These are phyloP conservation scores for Prunus mongolica DNA, from an alignment of 306 rosid species.

Conservation along the genomic window DNA sequence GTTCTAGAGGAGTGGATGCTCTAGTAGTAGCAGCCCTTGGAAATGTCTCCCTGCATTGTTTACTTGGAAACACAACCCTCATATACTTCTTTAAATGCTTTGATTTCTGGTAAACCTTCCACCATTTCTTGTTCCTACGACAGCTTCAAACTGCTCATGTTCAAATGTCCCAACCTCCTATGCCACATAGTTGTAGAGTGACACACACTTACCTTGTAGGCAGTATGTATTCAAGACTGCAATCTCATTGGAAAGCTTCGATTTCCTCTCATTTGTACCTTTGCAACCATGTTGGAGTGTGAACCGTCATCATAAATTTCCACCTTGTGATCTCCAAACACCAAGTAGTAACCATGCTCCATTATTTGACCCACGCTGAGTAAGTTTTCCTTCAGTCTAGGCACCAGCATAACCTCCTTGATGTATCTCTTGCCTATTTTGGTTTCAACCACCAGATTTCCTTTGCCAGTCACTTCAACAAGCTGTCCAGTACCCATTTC, in stretches of 20 bases:
- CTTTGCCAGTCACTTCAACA: too few species aligned
- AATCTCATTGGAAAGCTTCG: not conserved
- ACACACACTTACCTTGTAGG: not conserved
- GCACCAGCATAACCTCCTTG: not conserved
- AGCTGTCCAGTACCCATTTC: too few species aligned
- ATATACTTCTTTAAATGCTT: not conserved
- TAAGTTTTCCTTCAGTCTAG: fast-evolving
- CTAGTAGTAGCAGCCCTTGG: not conserved
- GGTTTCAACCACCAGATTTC: too few species aligned
- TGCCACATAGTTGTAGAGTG: not conserved
- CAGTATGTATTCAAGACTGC: not conserved
- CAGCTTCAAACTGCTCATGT: not conserved
- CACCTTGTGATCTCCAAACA: not conserved
- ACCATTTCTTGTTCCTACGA: not conserved
- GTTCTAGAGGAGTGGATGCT: too few species aligned
- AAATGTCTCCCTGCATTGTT: not conserved
- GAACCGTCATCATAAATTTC: not conserved
- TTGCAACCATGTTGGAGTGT: not conserved
- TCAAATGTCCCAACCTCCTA: not conserved
- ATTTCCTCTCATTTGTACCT: not conserved
- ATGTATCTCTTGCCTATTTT: too few species aligned
- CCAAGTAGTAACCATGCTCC: not conserved
- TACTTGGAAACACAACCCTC: not conserved
- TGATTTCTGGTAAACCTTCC: too few species aligned
- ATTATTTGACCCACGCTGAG: not conserved